Conservation (phyloP, 495 filamentous ascomycete species). For the Achaetomiella virescens region DNA sequence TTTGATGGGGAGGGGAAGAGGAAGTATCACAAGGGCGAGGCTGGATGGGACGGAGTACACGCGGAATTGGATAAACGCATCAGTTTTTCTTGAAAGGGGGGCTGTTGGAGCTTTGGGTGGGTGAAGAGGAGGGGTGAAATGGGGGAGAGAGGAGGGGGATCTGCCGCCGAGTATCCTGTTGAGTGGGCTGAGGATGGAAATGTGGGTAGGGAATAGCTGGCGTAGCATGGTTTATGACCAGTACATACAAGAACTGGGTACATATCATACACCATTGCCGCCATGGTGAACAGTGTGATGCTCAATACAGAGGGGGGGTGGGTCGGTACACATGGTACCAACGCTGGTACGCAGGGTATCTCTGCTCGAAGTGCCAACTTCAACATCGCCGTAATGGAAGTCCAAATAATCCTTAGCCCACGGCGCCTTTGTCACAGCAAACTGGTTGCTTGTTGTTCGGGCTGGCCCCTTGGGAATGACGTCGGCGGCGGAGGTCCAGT, state of each 20-base stretch:
- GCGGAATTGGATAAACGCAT: conserved; percentile 68
- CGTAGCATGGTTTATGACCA: neutral
- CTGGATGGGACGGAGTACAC: conserved; percentile 58
- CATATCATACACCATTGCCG: too few relatives aligned
- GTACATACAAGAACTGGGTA: neutral
- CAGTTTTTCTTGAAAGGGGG: conserved; percentile 64
- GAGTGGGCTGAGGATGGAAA: neutral
- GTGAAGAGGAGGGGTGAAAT: conserved; percentile 55
- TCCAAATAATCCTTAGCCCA: conserved; percentile 19
- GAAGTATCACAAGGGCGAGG: conserved; percentile 58
- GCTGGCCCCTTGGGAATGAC: conserved; percentile 19
- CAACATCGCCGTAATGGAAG: neutral
- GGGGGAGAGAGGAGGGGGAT: conserved; percentile 61
- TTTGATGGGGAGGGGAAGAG: conserved; percentile 54
- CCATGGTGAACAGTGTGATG: too few relatives aligned
- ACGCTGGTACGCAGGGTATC: neutral
- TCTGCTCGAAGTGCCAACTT: neutral
- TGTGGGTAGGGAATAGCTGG: neutral
- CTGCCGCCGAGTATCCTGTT: conserved; percentile 52
- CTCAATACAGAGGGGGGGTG: neutral
- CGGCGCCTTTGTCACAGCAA: conserved; percentile 29
- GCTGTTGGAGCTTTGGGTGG: conserved; percentile 58
- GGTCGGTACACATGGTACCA: too few relatives aligned
- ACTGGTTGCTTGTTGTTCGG: conserved; percentile 27
- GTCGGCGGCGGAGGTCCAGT: conserved; percentile 21